Evolutionary conservation across 108 stramenopile genomes (phyloP).

Genomic region (Stephanodiscus minutulus): DNA sequence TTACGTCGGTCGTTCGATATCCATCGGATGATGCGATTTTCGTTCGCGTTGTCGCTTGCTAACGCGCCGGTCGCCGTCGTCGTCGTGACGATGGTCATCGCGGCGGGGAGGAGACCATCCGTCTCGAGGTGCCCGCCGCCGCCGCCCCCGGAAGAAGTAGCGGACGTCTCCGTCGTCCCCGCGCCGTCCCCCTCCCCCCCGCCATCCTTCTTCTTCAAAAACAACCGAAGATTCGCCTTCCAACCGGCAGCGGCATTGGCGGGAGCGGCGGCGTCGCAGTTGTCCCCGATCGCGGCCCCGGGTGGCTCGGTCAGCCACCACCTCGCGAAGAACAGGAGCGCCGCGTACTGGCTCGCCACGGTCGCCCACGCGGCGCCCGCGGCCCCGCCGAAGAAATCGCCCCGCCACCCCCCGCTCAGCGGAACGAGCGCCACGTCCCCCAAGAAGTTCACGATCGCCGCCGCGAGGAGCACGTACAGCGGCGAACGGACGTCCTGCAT

Average conservation of each 20-base stretch:
- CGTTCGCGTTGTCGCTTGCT: neutral
- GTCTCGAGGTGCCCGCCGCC: too few relatives aligned
- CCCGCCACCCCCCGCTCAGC: constrained; percentile 30
- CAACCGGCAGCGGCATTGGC: too few relatives aligned
- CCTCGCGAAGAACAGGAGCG: constrained; percentile 65
- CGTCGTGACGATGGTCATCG: too few relatives aligned
- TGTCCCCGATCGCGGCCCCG: too few relatives aligned
- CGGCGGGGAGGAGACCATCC: too few relatives aligned
- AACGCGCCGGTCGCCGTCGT: too few relatives aligned
- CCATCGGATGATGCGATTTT: neutral
- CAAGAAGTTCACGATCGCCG: constrained; percentile 79
- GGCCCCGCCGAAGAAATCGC: constrained; percentile 65
- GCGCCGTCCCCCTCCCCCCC: neutral
- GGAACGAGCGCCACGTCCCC: constrained; percentile 77
- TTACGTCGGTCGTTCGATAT: neutral
- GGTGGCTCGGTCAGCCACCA: constrained; percentile 55
- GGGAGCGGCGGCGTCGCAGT: neutral
- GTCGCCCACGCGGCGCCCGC: constrained; percentile 94
- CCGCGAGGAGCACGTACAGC: constrained; percentile 73
- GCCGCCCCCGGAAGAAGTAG: neutral
- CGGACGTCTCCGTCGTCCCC: neutral
- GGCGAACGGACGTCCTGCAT: constrained; percentile 80
- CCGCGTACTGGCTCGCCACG: constrained; percentile 80
- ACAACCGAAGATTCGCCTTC: neutral
- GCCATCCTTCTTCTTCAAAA: constrained; percentile 9